phyloP scores from a whole-genome alignment of 306 rosid genomes.

The Trifolium subterraneum region DNA sequence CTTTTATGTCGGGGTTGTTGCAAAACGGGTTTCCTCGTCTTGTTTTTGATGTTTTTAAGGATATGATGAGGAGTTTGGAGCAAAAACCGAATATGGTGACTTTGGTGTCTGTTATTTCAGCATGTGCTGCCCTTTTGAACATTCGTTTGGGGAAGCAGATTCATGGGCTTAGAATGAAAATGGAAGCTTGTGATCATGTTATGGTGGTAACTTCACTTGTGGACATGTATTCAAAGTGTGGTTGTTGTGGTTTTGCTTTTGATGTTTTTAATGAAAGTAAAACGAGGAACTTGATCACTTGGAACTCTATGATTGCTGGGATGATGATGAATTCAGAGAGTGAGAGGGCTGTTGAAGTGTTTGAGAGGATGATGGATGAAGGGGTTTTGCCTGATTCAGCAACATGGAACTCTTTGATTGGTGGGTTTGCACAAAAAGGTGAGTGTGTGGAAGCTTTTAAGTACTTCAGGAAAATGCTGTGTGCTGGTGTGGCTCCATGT shows the following conservation, averaged over 20 bases:
- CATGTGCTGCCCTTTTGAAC: slow-evolving; percentile 54
- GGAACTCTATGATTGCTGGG: slow-evolving; percentile 75
- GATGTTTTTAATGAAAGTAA: slow-evolving; percentile 45
- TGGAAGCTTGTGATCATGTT: slow-evolving; percentile 40
- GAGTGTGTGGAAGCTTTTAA: slow-evolving; percentile 54
- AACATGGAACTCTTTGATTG: slow-evolving; percentile 77
- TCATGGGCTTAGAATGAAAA: slow-evolving; percentile 61
- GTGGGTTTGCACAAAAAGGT: slow-evolving; percentile 65
- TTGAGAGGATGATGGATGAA: slow-evolving; percentile 50
- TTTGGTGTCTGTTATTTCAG: slow-evolving; percentile 61
- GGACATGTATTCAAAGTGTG: slow-evolving; percentile 77
- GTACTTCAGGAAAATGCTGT: slow-evolving; percentile 67
- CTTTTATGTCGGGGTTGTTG: slow-evolving; percentile 64
- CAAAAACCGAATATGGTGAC: slow-evolving; percentile 56
- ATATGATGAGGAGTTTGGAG: slow-evolving; percentile 46
- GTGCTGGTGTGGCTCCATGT: slow-evolving; percentile 52
- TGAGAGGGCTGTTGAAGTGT: slow-evolving; percentile 57
- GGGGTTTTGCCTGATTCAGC: slow-evolving; percentile 71
- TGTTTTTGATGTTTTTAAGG: slow-evolving; percentile 65
- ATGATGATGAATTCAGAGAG: slow-evolving; percentile 65
- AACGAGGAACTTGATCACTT: slow-evolving; percentile 63
- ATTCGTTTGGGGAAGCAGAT: slow-evolving; percentile 64
- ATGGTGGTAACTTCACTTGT: slow-evolving; percentile 66
- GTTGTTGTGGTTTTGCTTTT: slow-evolving; percentile 59
- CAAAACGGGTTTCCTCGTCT: slow-evolving; percentile 50